Evolutionary conservation across 2,329 filamentous ascomycete species (phyloP), one percentile per base, ranked within the genome.

Genomic region (Microsporum audouinii): DNA sequence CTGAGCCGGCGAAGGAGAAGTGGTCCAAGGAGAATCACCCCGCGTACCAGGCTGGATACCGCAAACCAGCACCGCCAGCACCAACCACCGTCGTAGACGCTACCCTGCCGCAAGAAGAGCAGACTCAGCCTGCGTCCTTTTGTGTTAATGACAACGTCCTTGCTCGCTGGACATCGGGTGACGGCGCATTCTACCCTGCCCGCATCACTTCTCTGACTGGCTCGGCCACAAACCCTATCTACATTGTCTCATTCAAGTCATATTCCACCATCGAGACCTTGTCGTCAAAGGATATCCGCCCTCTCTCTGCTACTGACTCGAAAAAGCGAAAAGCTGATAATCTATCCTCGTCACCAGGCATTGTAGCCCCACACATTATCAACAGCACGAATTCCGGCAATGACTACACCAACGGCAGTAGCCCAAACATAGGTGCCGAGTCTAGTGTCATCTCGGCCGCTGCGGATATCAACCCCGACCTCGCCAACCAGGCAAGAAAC

Each of bases 141-240:
- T 84, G 88, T 61, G 89, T 96, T 66, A 96, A 96, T 71, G 94
- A 99, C 70, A 88, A 80, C 36, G 88, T 96, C 60, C 80, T 94
- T 73, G 94, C 92, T 55, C 91, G 92, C 75, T 99, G 91, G 89
- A 78, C 88, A 55, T 88, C 89, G 7, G 91, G 90, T 60, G 94
- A 99, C 75, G 90, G 88, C 70, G 83, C 83, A 29, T 96, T 91
- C 76, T 97, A 97, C 76, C 87, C 90, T 53, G 94, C 91, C 47
- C 87, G 89, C 69, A 95, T 99, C 73, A 92, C 90, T 58, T 91
- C 88, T 59, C 91, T 96, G 68, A 96, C 92, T 27, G 94, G 94
- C 62, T 96, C 91, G 6, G 86, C 87, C n/a, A 88, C 85, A 49
- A 88, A 89, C 59, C 92, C 91, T 39, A 89, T 96, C 65, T 99